phyloP scores from a whole-genome alignment of 2,329 filamentous ascomycete species.

The Eutypa lata region DNA sequence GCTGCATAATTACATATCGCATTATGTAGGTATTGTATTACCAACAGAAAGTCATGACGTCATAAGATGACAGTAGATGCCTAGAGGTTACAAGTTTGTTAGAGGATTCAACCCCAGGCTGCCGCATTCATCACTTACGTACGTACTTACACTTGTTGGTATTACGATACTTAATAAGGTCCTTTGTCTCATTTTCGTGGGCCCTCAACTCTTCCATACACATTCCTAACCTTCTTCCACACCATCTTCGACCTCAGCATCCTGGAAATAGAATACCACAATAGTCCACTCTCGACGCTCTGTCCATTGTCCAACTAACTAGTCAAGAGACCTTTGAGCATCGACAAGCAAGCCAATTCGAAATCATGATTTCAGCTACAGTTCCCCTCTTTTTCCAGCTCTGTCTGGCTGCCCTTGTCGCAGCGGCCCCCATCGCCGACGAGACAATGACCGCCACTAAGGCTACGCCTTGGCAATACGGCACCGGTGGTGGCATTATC shows the following conservation, averaged over 20 bases:
- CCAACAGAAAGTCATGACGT: neutral
- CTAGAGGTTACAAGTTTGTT: neutral
- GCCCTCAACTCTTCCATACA: neutral
- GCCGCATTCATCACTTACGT: neutral
- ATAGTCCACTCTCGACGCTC: neutral
- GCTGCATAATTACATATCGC: too few relatives aligned
- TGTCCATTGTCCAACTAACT: neutral
- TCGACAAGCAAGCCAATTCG: neutral
- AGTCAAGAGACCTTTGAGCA: neutral
- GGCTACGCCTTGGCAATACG: conserved; percentile 52
- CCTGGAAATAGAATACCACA: neutral
- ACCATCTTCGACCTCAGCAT: neutral
- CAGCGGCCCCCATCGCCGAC: conserved; percentile 43
- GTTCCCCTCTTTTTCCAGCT: conserved; percentile 50
- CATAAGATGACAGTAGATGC: neutral
- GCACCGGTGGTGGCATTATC: conserved; percentile 58
- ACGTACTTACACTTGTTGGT: too few relatives aligned
- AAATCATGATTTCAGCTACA: conserved; percentile 28
- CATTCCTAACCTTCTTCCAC: neutral
- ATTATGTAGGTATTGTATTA: neutral
- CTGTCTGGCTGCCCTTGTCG: conserved; percentile 45
- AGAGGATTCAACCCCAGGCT: neutral
- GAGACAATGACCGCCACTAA: conserved; percentile 34
- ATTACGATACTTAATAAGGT: neutral
- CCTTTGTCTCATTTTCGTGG: too few relatives aligned